Base-by-base conservation (phyloP, 2,329 filamentous ascomycete genomes). In the Exophiala bonariae region DNA sequence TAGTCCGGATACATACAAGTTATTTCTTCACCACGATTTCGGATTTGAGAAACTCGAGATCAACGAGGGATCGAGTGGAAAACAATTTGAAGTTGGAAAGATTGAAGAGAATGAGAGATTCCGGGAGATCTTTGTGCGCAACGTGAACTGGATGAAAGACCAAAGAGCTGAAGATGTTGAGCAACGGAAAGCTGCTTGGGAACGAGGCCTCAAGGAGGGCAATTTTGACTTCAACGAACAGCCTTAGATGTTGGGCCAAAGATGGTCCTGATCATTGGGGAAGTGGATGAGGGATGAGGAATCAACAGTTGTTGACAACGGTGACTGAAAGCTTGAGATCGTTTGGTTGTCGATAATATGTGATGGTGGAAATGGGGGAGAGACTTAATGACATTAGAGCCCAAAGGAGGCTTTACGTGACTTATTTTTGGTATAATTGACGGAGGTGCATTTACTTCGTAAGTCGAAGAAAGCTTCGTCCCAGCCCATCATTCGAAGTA, bases 1-100 rank as follows among this genome's bases (percentile, higher is more conserved):
- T 62, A 89, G 85, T 60, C 78, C 89, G 11, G 87, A 86, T 66
- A 87, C 82, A 45, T 89, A 86, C 63, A 87, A 88, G 68, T 85
- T 92, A 61, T 75, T 87, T n/a, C 80, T 85, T 1, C 77, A 77
- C 22, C 87, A 85, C 16, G 78, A 77, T 5, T 88, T 91, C 61
- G 88, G 79, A 68, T 87, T 61, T 20, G 61, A 66, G 23, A 61
- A 66, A 38, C 50, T 57, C 28, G 47, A 55, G 4, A 64, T 68
- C 7, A 59, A 65, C 16, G 65, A 60, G 42, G 68, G 64, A 54
- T 1, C 38, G 3, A 32, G n/a, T 52, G n/a, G 50, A 50, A 39
- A 54, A 51, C 13, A 56, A 54, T 57, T 61, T 54, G 36, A 55
- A 59, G 37, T 14, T 10, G 51, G 61, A 69, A 13, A 68, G 59